Evolutionary conservation across 495 filamentous ascomycete species (phyloP).

Genomic region (Tuber melanosporum): DNA sequence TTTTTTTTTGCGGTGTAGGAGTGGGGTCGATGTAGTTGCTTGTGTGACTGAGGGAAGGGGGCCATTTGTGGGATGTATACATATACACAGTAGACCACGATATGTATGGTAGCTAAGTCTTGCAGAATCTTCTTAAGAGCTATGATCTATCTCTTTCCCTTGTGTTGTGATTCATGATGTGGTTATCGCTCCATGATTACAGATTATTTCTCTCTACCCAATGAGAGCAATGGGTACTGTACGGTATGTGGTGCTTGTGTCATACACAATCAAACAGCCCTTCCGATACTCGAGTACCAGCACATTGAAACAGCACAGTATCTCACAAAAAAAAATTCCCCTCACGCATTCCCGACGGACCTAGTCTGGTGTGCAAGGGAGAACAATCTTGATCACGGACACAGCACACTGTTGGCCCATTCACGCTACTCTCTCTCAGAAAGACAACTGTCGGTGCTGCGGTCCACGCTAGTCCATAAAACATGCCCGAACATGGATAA

Average conservation of each 20-base stretch:
- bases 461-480: background rate
- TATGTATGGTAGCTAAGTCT: background rate
- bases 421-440: background rate
- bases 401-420: background rate
- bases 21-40: background rate
- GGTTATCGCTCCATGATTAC: background rate
- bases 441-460: background rate
- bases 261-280: background rate
- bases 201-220: background rate
- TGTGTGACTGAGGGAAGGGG: background rate
- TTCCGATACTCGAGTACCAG: background rate
- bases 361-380: background rate
- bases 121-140: background rate
- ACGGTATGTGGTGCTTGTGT: background rate
- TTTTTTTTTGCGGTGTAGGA: background rate
- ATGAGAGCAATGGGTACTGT: background rate
- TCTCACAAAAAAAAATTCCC: background rate
- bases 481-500: background rate
- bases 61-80: background rate
- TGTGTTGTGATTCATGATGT: background rate
- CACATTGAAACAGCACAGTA: background rate
- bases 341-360: background rate
- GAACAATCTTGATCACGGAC: background rate
- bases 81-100: background rate
- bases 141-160: background rate